Evolutionary conservation across 2,329 filamentous ascomycete species (phyloP), one percentile per base, ranked within the genome.

Genomic region (Colletotrichum caudatum): DNA sequence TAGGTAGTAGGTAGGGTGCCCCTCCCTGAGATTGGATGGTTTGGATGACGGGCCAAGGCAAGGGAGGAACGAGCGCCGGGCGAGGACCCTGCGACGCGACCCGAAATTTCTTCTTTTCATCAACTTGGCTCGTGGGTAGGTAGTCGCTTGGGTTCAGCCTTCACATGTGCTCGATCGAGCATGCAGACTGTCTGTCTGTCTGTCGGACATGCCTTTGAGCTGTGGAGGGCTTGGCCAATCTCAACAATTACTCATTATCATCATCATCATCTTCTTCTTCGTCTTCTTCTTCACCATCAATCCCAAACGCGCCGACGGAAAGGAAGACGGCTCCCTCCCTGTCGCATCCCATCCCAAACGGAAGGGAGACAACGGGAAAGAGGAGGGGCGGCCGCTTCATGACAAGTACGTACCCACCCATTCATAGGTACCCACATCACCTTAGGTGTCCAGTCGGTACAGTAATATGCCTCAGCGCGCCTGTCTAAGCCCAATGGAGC

Each of bases 41-140:
- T 71, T 71, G 69, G 69, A 71, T 64, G 64, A 69, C 59, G 59
- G 65, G 48, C 46, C 59, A 69, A 54, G 54, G 64, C 59, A 69
- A 54, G 54, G 64, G 59, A 71, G 51, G 64, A 59, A 59, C 69
- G 64, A 68, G 58, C 69, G 64, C 58, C 69, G 58, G 26, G 39
- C 39, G 6, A 41, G n/a, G 14, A n/a, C 12, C 44, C 44, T 37
- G 33, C 6, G 57, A 29, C 29, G n/a, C 26, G 20, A 44, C 29
- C 33, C 37, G 11, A 33, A 44, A 29, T 29, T 4, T 29, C 29
- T 29, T 29, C 44, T 39, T 26, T 26, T 11, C 12, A 26, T 51
- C n/a, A 14, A 6, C 48, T 11, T 46, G 44, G 44, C 18, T 29
- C 29, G 29, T 29, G 5, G 41, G n/a, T 5, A 1, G n/a, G 20